phyloP scores from a whole-genome alignment of 148 eudicot genomes.

The Heliosperma pusillum region DNA sequence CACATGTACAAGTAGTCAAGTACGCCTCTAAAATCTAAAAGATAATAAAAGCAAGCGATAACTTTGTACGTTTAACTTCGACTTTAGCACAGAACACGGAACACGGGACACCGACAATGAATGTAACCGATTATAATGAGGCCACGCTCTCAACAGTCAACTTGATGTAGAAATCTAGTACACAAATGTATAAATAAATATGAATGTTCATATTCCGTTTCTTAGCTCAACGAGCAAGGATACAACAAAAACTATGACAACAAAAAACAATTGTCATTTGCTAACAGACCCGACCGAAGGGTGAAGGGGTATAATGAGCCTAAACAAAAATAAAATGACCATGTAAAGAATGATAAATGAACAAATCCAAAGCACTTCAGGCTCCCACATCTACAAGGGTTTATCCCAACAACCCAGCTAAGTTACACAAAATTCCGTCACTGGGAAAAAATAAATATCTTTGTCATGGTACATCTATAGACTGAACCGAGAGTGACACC shows the following conservation, averaged over 20 bases:
- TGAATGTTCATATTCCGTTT: not conserved
- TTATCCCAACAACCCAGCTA: slow-evolving; percentile 23
- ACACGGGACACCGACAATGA: too few relatives aligned
- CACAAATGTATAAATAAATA: not conserved
- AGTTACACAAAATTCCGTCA: slow-evolving; percentile 15
- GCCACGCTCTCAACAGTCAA: too few relatives aligned
- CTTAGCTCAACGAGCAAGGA: slow-evolving; percentile 17
- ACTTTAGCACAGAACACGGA: too few relatives aligned
- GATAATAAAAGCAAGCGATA: too few relatives aligned
- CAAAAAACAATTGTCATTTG: slow-evolving; percentile 14
- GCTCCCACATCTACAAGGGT: slow-evolving; percentile 26
- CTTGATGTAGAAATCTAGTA: too few relatives aligned
- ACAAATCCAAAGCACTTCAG: slow-evolving; percentile 23
- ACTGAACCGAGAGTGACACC: slow-evolving; percentile 10
- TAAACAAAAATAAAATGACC: slow-evolving; percentile 5
- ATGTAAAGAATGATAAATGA: slow-evolving; percentile 23
- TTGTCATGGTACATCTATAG: slow-evolving; percentile 16
- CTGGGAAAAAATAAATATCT: slow-evolving; percentile 18
- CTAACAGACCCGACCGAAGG: not conserved
- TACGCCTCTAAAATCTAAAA: too few relatives aligned
- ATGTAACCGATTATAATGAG: too few relatives aligned
- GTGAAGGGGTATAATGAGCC: slow-evolving; percentile 1
- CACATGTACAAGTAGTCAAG: too few relatives aligned
- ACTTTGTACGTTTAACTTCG: too few relatives aligned
- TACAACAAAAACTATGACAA: slow-evolving; percentile 23